phyloP scores from a whole-genome alignment of 1,139 yeast genomes.

The Zygosaccharomyces sapae region DNA sequence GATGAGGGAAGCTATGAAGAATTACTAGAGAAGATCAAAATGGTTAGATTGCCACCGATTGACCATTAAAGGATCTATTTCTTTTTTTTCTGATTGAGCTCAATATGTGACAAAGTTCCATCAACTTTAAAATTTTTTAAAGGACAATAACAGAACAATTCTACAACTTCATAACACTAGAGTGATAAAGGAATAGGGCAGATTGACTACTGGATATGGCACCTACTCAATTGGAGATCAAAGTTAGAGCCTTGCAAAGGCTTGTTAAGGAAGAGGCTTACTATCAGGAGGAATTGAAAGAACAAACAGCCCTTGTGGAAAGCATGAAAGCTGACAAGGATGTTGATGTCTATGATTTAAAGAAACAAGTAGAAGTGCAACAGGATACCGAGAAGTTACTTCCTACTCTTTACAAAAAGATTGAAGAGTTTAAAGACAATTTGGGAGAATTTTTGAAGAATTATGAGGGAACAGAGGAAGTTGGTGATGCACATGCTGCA shows the following conservation, averaged over 20 bases:
- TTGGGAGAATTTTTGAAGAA: conserved; percentile 41
- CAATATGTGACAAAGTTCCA: not conserved
- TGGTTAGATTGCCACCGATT: not conserved
- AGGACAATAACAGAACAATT: not conserved
- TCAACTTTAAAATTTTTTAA: not conserved
- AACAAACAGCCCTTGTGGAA: conserved; percentile 55
- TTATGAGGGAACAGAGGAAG: conserved; percentile 42
- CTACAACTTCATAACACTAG: not conserved
- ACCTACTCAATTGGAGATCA: conserved; percentile 73
- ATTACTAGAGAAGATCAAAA: not conserved
- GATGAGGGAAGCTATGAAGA: not conserved
- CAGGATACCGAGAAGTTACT: conserved; percentile 67
- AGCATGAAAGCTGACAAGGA: conserved; percentile 38
- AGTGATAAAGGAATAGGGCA: not conserved
- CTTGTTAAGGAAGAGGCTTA: conserved; percentile 66
- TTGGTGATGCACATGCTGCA: conserved; percentile 27
- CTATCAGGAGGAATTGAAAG: conserved; percentile 61
- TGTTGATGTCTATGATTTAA: conserved; percentile 67
- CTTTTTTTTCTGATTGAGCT: not conserved
- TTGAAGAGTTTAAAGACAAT: conserved; percentile 47
- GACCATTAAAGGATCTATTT: not conserved
- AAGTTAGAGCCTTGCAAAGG: conserved; percentile 67
- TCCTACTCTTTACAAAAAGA: conserved; percentile 55
- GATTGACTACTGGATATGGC: conserved; percentile 45
- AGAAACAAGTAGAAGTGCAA: conserved; percentile 60